Evolutionary conservation across 2,329 filamentous ascomycete species (phyloP), one percentile per base, ranked within the genome.

Genomic region (Alternaria dauci): DNA sequence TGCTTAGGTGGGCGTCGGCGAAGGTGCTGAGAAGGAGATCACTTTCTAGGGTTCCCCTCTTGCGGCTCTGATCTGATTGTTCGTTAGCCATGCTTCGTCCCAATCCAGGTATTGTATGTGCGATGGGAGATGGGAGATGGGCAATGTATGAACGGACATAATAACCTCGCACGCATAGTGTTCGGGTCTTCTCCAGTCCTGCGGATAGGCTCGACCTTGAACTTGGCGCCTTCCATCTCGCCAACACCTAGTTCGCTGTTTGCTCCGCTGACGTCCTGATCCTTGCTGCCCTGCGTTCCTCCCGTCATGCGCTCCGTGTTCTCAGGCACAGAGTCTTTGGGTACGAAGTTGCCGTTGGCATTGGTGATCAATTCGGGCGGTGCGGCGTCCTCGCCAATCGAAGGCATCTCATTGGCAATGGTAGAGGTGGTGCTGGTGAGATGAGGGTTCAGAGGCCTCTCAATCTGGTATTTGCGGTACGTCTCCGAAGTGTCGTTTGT

Each of bases 1-100:
- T 82, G 43, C 85, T 83, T 23, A 99, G 89, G 80, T 96, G 86
- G 55, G 85, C 83, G 68, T 94, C 88, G 66, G 95, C 95, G 78
- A 99, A 99, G 68, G 95, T 99, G 61, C 93, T 97, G 69, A 98
- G 91, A 65, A 99, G 88, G 55, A 99, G 91, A 79, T 99, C 95
- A 66, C 92, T 94, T 79, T 99, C 95, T 76, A 98, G 89, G 68
- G 91, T 98, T 70, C 95, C 95, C 77, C 95, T 89, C 82, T 99
- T 99, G 71, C 95, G 91, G 79, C 91, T 95, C 82, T 99, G 95
- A 83, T 99, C 94, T 97, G 14, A 28, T 36, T 5, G 6, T 25
- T 1, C 23, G 66, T 73, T 46, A 62, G 61, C 16, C 25, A 23
- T 39, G 14, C 20, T 52, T 39, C 30, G 28, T 18, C 34, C 36